Evolutionary conservation across 306 rosid species (phyloP).

Genomic region (Luffa acutangula): DNA sequence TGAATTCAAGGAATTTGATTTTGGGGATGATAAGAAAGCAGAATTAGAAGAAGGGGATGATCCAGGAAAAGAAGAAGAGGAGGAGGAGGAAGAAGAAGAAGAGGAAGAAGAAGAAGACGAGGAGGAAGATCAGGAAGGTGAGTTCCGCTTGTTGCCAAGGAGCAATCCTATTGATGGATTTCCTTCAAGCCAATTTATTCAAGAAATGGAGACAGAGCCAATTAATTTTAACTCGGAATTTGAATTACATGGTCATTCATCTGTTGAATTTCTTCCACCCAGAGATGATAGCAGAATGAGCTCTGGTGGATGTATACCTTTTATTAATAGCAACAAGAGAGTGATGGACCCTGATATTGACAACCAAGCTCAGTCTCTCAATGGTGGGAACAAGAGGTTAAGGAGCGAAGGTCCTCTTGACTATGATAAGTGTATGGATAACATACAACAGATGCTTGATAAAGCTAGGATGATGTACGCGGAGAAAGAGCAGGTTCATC

Average conservation of each 20-base stretch:
- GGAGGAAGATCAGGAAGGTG: constrained; percentile 40
- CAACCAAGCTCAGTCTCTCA: constrained; percentile 33
- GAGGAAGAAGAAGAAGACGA: constrained; percentile 31
- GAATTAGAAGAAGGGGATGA: constrained; percentile 10
- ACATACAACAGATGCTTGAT: constrained; percentile 44
- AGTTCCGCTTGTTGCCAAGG: constrained; percentile 47
- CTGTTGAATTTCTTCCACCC: constrained; percentile 46
- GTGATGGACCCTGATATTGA: constrained; percentile 42
- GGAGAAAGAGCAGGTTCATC: constrained; percentile 47
- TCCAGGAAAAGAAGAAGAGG: constrained; percentile 19
- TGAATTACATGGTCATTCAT: constrained; percentile 46
- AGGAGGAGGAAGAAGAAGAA: constrained; percentile 12
- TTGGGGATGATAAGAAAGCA: constrained; percentile 19
- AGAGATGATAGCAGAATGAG: constrained; percentile 57
- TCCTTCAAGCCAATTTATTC: constrained; percentile 48
- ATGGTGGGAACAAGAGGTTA: constrained; percentile 52
- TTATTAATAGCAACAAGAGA: constrained; percentile 69
- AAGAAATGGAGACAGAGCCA: constrained; percentile 37
- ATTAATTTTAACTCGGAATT: constrained; percentile 50
- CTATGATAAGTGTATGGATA: constrained; percentile 49
- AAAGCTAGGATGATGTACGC: constrained; percentile 56
- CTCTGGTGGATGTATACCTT: constrained; percentile 39
- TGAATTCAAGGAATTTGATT: constrained; percentile 24
- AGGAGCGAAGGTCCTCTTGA: constrained; percentile 48
- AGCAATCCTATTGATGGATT: constrained; percentile 48